phyloP scores from a whole-genome alignment of 495 filamentous ascomycete genomes.

The Penicillium paradoxum region DNA sequence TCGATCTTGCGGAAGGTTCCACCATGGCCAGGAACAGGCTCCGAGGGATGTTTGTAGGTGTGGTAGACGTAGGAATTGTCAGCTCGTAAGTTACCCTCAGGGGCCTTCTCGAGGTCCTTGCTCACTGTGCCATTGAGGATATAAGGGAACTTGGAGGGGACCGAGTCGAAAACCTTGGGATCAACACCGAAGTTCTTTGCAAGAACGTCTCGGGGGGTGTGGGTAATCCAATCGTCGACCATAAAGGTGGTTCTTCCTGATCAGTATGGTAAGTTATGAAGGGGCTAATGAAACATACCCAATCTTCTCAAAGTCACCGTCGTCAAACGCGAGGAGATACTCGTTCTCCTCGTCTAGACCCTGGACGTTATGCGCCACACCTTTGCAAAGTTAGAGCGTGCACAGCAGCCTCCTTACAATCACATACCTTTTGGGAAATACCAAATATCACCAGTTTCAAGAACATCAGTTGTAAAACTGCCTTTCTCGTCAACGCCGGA shows the following conservation, averaged over 20 bases:
- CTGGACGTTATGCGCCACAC: constrained; percentile 55
- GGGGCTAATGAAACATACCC: constrained; percentile 15
- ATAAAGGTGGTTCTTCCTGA: constrained; percentile 54
- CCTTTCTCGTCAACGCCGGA: constrained; percentile 59
- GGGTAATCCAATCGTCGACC: constrained; percentile 59
- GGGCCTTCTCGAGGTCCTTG: constrained; percentile 43
- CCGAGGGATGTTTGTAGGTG: constrained; percentile 44
- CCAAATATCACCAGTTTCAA: constrained; percentile 60
- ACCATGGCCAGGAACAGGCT: constrained; percentile 53
- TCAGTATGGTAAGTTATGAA: neutral
- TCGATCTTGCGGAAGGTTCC: constrained; percentile 58
- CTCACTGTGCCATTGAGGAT: constrained; percentile 53
- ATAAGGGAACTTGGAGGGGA: constrained; percentile 55
- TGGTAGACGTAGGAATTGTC: constrained; percentile 56
- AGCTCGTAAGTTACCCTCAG: constrained; percentile 44
- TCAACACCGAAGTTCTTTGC: constrained; percentile 62
- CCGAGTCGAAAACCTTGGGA: constrained; percentile 49
- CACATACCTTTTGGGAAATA: constrained; percentile 46
- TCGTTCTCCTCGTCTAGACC: constrained; percentile 58
- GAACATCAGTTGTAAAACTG: constrained; percentile 47
- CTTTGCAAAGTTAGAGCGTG: constrained; percentile 30
- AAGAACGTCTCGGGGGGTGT: constrained; percentile 56
- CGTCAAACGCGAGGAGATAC: constrained; percentile 62
- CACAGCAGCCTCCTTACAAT: too few relatives aligned
- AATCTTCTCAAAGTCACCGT: constrained; percentile 48